Evolutionary conservation across 1,139 yeast genomes (phyloP), one percentile per base, ranked within the genome.

Genomic region (Pichia cactophila): DNA sequence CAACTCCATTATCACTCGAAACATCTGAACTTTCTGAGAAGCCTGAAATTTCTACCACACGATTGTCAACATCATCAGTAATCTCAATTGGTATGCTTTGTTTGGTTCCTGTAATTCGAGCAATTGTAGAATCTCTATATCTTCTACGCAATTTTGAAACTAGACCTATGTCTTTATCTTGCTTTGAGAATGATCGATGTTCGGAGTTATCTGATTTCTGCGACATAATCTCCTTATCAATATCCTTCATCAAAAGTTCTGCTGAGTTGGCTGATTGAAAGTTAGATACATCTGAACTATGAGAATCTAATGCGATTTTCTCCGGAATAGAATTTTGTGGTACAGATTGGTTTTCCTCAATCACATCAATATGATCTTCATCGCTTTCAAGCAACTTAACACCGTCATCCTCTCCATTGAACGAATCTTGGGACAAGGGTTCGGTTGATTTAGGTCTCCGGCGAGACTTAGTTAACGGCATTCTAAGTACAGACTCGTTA

Each of bases 391-490:
- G 26, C 20, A 48, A 16, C 20, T 48, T 47, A 2, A 48, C 46
- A 14, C 49, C 47, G 12, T 26, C 41, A 31, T 38, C 41, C 11
- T 23, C 16, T 3, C 33, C 28, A 12, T 43, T 28, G 35, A 44
- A 46, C 4, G 54, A 46, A 20, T 51, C 54, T 33, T 49, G 54
- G 5, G 52, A 45, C 11, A 47, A 20, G n/a, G 35, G 20, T 16
- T 49, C 47, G 4, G 28, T 12, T n/a, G 41, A 38, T n/a, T 12
- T 38, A 20, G n/a, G 23, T 35, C 38, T 35, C 23, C 23, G 20
- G 11, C 20, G 38, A 2, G 38, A 16, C 23, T 35, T 35, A 3
- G 14, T 4, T 11, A 35, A 17, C 5, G 38, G 23, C 1, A 35
- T 16, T 16, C 38, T 35, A 16, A 11, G 10, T 17, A 11, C 11